Percentiles rank a stretch among this genome's conserved stretches.
phyloP scores from a whole-genome alignment of 495 filamentous ascomycete species.

The Ramalina peruviana region DNA sequence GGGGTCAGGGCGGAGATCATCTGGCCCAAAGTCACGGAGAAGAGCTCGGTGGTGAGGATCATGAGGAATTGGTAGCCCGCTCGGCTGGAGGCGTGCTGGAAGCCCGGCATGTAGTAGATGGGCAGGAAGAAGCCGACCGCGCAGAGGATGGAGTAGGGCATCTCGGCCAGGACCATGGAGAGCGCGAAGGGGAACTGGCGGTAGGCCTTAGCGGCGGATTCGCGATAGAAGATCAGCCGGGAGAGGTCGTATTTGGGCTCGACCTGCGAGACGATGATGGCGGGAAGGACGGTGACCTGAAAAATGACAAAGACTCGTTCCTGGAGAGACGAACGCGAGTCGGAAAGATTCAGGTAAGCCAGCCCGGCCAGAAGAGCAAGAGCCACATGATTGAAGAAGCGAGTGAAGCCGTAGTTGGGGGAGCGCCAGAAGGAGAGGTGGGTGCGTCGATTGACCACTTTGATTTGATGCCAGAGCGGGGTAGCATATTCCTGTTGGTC shows the following conservation, averaged over 20 bases:
- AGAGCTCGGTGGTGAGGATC: slow-evolving; percentile 37
- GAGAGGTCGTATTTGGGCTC: slow-evolving; percentile 75
- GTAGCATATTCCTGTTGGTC: slow-evolving; percentile 40
- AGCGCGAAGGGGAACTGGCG: slow-evolving; percentile 72
- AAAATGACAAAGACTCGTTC: slow-evolving; percentile 84
- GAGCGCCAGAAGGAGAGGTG: slow-evolving; percentile 88
- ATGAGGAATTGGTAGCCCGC: slow-evolving; percentile 37
- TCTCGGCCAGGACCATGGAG: slow-evolving; percentile 59
- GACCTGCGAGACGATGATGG: slow-evolving; percentile 62
- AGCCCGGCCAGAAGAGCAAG: slow-evolving; percentile 69
- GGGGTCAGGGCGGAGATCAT: slow-evolving; percentile 52
- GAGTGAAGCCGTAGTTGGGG: slow-evolving; percentile 73
- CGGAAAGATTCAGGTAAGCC: slow-evolving; percentile 62
- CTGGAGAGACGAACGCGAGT: slow-evolving; percentile 65
- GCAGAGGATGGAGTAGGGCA: slow-evolving; percentile 62
- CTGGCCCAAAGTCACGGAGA: slow-evolving; percentile 48
- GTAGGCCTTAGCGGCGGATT: slow-evolving; percentile 74
- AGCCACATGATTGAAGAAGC: slow-evolving; percentile 39
- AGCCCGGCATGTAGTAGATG: slow-evolving; percentile 73
- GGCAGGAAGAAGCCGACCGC: slow-evolving; percentile 52
- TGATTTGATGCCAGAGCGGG: slow-evolving; percentile 38
- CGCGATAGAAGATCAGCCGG: slow-evolving; percentile 70
- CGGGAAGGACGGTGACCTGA: slow-evolving; percentile 64
- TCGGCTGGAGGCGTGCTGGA: slow-evolving; percentile 52
- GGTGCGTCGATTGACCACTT: slow-evolving; percentile 42